Conservation (phyloP, 2,329 filamentous ascomycete species). For the Botrytis galanthina region DNA sequence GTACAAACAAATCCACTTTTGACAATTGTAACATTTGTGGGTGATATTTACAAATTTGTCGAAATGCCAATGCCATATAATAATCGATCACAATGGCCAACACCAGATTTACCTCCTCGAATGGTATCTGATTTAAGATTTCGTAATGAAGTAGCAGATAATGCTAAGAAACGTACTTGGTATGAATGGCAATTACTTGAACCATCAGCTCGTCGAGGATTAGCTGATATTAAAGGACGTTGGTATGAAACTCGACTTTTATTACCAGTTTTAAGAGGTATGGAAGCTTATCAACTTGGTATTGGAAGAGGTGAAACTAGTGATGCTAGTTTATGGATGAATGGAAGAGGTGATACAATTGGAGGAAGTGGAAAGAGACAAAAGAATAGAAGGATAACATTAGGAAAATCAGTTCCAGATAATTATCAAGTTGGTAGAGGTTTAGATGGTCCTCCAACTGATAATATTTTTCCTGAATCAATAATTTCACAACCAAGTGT, state of each 20-base stretch:
- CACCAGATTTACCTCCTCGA: constrained; percentile 48
- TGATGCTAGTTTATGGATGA: constrained; percentile 47
- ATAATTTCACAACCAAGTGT: constrained; percentile 4
- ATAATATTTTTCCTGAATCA: constrained; percentile 35
- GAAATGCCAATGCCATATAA: constrained; percentile 41
- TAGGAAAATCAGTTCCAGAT: constrained; percentile 38
- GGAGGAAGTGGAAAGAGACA: constrained; percentile 33
- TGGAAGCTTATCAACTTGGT: constrained; percentile 39
- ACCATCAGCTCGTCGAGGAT: constrained; percentile 33
- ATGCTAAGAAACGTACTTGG: constrained; percentile 32
- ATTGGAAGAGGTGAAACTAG: constrained; percentile 39
- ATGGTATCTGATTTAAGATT: constrained; percentile 41
- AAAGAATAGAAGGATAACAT: constrained; percentile 38
- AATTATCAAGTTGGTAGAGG: constrained; percentile 39
- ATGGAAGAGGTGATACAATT: constrained; percentile 44
- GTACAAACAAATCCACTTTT: constrained; percentile 22
- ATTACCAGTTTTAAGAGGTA: constrained; percentile 41
- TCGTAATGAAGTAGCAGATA: constrained; percentile 48
- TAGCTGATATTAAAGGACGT: constrained; percentile 54
- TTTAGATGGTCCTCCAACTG: constrained; percentile 35
- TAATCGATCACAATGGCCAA: constrained; percentile 41
- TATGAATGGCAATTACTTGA: constrained; percentile 38
- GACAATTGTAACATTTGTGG: constrained; percentile 43
- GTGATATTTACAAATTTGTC: constrained; percentile 52
- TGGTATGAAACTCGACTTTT: constrained; percentile 58